phyloP scores from a whole-genome alignment of 306 rosid genomes.

The Glycine tomentella region DNA sequence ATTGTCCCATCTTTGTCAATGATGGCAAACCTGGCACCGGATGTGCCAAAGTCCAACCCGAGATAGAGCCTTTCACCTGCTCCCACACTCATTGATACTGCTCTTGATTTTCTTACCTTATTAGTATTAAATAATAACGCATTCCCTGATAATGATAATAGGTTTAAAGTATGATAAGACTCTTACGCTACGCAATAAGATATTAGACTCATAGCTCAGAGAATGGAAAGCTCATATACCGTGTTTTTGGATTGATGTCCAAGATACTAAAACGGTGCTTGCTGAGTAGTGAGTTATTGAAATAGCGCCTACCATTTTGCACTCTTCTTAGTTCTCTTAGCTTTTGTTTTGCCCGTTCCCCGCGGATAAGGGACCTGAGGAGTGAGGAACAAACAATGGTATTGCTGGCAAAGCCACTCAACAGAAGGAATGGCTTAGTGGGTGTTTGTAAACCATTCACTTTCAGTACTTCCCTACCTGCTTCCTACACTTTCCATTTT shows the following conservation, averaged over 20 bases:
- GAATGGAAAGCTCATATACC: background rate
- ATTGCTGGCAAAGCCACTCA: background rate
- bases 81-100: conserved; percentile 50
- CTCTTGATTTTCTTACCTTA: conserved; percentile 37
- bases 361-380: conserved; percentile 45
- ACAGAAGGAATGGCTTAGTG: too few species aligned
- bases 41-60: conserved; percentile 93
- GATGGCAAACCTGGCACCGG: conserved; percentile 86
- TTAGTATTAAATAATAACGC: background rate
- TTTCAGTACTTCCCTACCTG: too few species aligned
- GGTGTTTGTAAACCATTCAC: too few species aligned
- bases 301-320: conserved; percentile 50
- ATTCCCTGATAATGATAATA: conserved; percentile 41
- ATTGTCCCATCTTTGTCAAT: conserved; percentile 67
- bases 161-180: conserved; percentile 16
- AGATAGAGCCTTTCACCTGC: conserved; percentile 68
- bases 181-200: too few species aligned
- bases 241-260: conserved; percentile 32
- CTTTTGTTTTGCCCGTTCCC: background rate
- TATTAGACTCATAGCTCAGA: too few species aligned
- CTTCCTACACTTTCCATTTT: too few species aligned
- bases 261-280: conserved; percentile 39
- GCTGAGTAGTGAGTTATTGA: background rate
- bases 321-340: background rate
- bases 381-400: background rate